Evolutionary conservation across 768 basidiomycete species (phyloP).

Genomic region (Phylloporus sp.): DNA sequence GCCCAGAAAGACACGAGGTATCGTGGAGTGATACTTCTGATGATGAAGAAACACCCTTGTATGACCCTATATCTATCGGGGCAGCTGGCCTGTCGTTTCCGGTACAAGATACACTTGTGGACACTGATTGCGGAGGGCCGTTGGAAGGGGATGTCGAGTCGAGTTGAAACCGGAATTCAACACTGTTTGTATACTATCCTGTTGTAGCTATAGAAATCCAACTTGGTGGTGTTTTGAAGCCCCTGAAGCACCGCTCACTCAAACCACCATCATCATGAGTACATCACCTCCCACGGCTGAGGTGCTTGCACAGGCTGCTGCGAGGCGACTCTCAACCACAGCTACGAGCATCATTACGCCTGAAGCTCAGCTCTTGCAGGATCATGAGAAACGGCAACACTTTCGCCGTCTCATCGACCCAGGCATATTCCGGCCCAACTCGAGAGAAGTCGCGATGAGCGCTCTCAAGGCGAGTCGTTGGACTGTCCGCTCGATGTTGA

Average conservation of each 20-base stretch:
- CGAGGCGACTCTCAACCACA: conserved; percentile 17
- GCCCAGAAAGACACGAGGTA: conserved; percentile 32
- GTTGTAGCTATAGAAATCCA: background rate
- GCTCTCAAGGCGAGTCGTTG: conserved; percentile 54
- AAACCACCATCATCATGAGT: conserved; percentile 13
- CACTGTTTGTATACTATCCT: background rate
- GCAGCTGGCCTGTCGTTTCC: conserved; percentile 8
- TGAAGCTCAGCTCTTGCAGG: conserved; percentile 28
- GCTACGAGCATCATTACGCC: background rate
- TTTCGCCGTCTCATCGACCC: conserved; percentile 79
- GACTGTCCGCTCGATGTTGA: background rate
- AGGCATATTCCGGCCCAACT: conserved; percentile 70
- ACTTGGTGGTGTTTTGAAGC: conserved; percentile 2
- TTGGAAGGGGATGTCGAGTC: conserved; percentile 22
- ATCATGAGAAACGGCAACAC: conserved; percentile 64
- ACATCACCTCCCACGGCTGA: conserved; percentile 15
- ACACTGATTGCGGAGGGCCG: conserved; percentile 20
- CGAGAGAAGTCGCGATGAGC: conserved; percentile 53
- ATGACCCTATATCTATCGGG: conserved; percentile 10
- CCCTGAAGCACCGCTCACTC: conserved; percentile 12
- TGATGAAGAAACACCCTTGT: conserved; percentile 34
- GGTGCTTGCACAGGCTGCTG: conserved; percentile 27
- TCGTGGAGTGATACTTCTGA: conserved; percentile 61
- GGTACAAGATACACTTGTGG: conserved; percentile 4
- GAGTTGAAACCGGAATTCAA: conserved; percentile 11